Conservation (phyloP, 1,284 basidiomycete genomes). For the Tilletia setariae region DNA sequence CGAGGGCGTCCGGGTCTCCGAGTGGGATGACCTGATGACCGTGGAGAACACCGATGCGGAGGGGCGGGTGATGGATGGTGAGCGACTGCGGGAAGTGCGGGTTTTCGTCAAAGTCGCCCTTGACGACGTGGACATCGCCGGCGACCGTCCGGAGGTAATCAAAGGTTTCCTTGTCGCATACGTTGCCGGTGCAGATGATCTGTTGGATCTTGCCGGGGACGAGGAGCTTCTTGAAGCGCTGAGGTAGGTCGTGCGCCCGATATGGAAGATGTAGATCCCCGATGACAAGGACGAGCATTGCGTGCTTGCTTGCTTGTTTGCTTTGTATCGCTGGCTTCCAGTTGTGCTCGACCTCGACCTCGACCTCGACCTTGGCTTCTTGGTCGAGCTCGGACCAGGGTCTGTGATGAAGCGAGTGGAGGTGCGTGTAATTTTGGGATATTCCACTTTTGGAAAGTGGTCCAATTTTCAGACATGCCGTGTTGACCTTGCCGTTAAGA, state of each 20-base stretch:
- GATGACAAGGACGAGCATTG: constrained; percentile 49
- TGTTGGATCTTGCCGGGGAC: constrained; percentile 95
- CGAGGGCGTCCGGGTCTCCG: constrained; percentile 83
- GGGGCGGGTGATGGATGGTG: constrained; percentile 77
- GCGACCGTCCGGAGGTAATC: constrained; percentile 96
- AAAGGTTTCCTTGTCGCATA: constrained; percentile 94
- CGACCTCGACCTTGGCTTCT: too few species aligned
- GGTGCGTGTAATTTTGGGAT: too few species aligned
- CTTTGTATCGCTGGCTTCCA: too few species aligned
- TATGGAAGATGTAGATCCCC: constrained; percentile 51
- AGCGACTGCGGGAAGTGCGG: constrained; percentile 74
- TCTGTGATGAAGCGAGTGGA: too few species aligned
- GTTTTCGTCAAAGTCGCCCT: constrained; percentile 93
- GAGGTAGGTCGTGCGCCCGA: constrained; percentile 76
- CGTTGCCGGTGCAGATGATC: constrained; percentile 94
- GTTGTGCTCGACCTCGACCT: too few species aligned
- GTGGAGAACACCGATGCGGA: constrained; percentile 87
- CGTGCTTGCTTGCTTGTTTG: too few species aligned
- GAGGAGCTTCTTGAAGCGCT: constrained; percentile 94
- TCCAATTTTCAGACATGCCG: too few species aligned
- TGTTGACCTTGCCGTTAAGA: too few species aligned
- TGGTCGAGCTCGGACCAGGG: too few species aligned
- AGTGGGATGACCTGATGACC: constrained; percentile 91
- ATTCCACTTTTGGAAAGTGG: too few species aligned
- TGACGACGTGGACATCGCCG: constrained; percentile 86